Evolutionary conservation across 1,284 basidiomycete genomes (phyloP), one percentile per base, ranked within the genome.

Genomic region (Cryptococcus floricola): DNA sequence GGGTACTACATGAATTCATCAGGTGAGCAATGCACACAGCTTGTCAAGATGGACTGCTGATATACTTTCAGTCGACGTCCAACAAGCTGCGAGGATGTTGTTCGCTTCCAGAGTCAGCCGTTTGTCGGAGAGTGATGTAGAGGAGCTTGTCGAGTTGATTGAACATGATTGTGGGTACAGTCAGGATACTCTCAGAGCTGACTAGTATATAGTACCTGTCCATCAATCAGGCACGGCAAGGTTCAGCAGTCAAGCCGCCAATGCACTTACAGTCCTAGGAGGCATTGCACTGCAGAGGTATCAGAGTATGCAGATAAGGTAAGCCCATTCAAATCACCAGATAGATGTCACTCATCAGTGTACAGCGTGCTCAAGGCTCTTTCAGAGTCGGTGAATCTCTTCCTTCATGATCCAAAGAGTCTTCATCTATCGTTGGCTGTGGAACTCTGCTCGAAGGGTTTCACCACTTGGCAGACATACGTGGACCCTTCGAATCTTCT

Each of bases 381-480:
- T 44, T 85, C 94, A 1, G 86, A 86, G 65, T 94, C 91, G 0
- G 84, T 98, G 52, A 80, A 83, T 0, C 65, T 85, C 4, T 92
- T 87, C 66, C 80, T 97, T 13, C 82, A 90, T 53, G 85, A 91
- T 60, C 85, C 87, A 45, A 75, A 81, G 10, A 84, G 83, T 4
- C 65, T 73, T 1, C 82, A 88, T 71, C 81, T 88, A 19, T 80
- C 83, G 0, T 80, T 96, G 2, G 92, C 90, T 0, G 87, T 97
- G 61, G 93, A 98, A 68, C 81, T 98, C 10, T 93, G 89, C 67
- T 87, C 88, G 3, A 85, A 87, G 47, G 93, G 93, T 0, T 98
- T 97, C 73, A 83, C 87, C 43, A 86, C 92, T 44, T 98, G 93
- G 91, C 93, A 95, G 71, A 86, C 93, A 63, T 94, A 94, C 67